Evolutionary conservation across 371 early-diverging fungal species (phyloP).

Genomic region (Globomyces sp.): DNA sequence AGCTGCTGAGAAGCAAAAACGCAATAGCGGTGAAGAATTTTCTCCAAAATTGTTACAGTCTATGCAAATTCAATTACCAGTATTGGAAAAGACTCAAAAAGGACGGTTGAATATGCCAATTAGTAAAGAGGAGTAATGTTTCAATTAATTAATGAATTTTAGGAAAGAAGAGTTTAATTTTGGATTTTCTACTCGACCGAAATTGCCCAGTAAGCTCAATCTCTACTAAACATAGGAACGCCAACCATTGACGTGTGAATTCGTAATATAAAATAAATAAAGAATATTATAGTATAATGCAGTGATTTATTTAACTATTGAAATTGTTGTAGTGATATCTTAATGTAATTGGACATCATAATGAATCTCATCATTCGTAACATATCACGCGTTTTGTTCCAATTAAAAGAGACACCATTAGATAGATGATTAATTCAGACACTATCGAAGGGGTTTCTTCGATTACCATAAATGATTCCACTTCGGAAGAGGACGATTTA

Average conservation of each 20-base stretch:
- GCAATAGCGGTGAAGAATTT: slow-evolving; percentile 2
- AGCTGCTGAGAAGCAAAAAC: neutral
- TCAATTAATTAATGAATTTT: neutral
- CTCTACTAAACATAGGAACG: slow-evolving; percentile 19
- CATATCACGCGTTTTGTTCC: too few relatives aligned
- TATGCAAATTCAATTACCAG: slow-evolving; percentile 8
- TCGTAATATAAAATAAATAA: neutral
- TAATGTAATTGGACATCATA: too few relatives aligned
- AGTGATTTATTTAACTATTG: neutral
- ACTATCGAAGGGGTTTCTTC: too few relatives aligned
- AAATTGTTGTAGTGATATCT: neutral
- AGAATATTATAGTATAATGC: neutral
- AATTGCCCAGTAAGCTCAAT: slow-evolving; percentile 20
- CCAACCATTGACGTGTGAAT: slow-evolving; percentile 19
- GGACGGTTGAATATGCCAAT: slow-evolving; percentile 21
- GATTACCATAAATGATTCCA: too few relatives aligned
- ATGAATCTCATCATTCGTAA: too few relatives aligned
- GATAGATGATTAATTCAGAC: too few relatives aligned
- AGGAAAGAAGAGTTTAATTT: slow-evolving; percentile 35
- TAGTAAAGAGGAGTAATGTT: slow-evolving; percentile 30
- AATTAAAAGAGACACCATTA: too few relatives aligned
- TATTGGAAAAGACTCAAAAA: slow-evolving; percentile 16
- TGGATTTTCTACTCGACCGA: slow-evolving; percentile 39
- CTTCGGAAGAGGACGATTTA: too few relatives aligned
- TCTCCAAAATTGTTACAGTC: slow-evolving; percentile 17